Percentiles rank a stretch among this genome's conserved stretches.
These are phyloP conservation scores for Leccinum uliginosum DNA, from an alignment of 768 basidiomycete genomes.

Conservation along the genomic window DNA sequence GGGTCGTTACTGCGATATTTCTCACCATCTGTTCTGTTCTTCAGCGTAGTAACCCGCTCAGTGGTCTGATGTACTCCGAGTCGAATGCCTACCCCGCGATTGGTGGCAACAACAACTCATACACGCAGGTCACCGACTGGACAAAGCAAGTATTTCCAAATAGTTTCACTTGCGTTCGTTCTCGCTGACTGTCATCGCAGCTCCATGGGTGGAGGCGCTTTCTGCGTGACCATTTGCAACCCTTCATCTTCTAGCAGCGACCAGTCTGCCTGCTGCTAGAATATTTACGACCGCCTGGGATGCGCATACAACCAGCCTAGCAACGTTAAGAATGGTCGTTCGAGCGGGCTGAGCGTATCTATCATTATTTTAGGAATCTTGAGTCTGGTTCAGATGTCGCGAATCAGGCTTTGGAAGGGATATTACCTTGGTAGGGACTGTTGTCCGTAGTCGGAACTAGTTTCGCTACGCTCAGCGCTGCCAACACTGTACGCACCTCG, in stretches of 20 bases:
- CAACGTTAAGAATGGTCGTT: conserved; percentile 42
- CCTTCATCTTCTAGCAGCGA: conserved; percentile 37
- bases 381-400: conserved; percentile 76
- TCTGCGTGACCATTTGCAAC: conserved; percentile 75
- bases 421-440: conserved; percentile 76
- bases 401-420: conserved; percentile 52
- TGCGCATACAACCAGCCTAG: conserved; percentile 72
- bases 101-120: conserved; percentile 36
- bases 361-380: conserved; percentile 48
- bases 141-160: conserved; percentile 40
- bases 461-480: conserved; percentile 74
- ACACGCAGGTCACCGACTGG: conserved; percentile 63
- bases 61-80: conserved; percentile 67
- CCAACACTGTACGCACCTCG: conserved; percentile 48
- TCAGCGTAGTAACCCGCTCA: conserved; percentile 78
- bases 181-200: conserved; percentile 14
- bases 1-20: conserved; percentile 27
- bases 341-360: neutral
- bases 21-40: conserved; percentile 1
- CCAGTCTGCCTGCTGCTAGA: conserved; percentile 54
- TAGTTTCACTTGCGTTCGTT: neutral
- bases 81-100: conserved; percentile 48
- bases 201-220: conserved; percentile 61
- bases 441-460: conserved; percentile 80
- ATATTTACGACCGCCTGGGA: conserved; percentile 71